Base-by-base conservation (phyloP, 2,329 filamentous ascomycete genomes). In the Claviceps cyperi region DNA sequence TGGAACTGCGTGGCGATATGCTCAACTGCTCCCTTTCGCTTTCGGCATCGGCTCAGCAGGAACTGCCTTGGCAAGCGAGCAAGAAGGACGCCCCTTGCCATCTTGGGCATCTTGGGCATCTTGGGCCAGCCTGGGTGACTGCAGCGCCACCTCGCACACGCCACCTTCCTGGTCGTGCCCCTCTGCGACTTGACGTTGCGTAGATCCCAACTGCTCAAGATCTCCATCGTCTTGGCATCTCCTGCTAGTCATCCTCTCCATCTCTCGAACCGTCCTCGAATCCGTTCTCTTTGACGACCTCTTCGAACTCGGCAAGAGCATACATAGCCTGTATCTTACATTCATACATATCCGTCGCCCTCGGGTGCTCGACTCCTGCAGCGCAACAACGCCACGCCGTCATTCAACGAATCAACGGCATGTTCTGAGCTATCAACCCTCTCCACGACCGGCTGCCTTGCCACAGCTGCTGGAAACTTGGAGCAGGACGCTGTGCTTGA, bases 351-450 rank as follows among this genome's bases (percentile, higher is more conserved):
- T 32, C 4, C 9, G 8, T 35, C 38, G 22, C 7, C n/a, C 14
- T 38, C 35, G 14, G 6, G 21, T 46, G 39, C 32, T 39, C 28
- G 41, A 36, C 11, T 17, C 13, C 47, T 17, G 46, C 38, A 14
- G 17, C 49, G 32, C 35, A 19, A 43, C 19, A 5, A 38, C 51
- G 51, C 45, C 51, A 50, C 51, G 32, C 41, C 44, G 44, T 48
- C 46, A 44, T 28, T 50, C 40, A 37, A 43, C 51, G 46, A 22
- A 13, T 14, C 28, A 32, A 32, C 22, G 40, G 48, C 48, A 52
- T 52, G 51, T 38, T 17, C 44, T 48, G 46, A 48, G 28, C 28
- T 28, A 39, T 39, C 44, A 32, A 14, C 4, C 11, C 46, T 50
- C 36, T 48, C 51, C 51, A 48, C 51, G 43, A 21, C 36, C 36